Evolutionary conservation across 176 grass and related monocot genomes (phyloP).

Genomic region (Phragmites australis): DNA sequence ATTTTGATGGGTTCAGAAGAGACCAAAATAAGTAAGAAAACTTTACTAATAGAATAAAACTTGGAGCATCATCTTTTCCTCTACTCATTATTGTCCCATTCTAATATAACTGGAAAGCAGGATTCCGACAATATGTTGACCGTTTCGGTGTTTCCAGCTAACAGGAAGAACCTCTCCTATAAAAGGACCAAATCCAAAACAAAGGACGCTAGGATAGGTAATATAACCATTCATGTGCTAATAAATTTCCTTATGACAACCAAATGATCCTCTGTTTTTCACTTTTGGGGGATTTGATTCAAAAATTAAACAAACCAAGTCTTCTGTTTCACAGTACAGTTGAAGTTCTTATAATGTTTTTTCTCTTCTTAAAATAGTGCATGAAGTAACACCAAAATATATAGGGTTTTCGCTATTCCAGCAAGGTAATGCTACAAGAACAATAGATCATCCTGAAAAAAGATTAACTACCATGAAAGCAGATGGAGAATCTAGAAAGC

Average conservation of each 20-base stretch:
- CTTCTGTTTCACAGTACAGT: not conserved
- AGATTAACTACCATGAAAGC: not conserved
- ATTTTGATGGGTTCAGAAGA: no score
- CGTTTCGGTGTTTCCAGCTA: not conserved
- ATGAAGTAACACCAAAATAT: not conserved
- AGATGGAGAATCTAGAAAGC: not conserved
- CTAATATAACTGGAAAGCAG: no score
- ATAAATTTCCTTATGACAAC: not conserved
- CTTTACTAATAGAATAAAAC: no score
- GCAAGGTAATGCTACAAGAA: not conserved
- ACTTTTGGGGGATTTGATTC: not conserved
- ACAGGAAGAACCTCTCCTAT: not conserved
- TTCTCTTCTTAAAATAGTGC: not conserved
- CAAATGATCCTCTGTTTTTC: not conserved
- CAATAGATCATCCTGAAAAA: not conserved
- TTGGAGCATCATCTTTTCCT: no score
- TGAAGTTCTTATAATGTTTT: not conserved
- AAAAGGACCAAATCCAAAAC: not conserved
- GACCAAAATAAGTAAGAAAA: no score
- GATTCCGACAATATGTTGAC: no score
- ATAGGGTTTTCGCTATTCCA: not conserved
- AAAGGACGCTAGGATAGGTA: not conserved
- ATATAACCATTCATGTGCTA: not conserved
- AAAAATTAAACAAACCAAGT: not conserved
- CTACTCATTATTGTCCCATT: no score